phyloP scores from a whole-genome alignment of 2,329 filamentous ascomycete species.

The Colletotrichum neosansevieriae region DNA sequence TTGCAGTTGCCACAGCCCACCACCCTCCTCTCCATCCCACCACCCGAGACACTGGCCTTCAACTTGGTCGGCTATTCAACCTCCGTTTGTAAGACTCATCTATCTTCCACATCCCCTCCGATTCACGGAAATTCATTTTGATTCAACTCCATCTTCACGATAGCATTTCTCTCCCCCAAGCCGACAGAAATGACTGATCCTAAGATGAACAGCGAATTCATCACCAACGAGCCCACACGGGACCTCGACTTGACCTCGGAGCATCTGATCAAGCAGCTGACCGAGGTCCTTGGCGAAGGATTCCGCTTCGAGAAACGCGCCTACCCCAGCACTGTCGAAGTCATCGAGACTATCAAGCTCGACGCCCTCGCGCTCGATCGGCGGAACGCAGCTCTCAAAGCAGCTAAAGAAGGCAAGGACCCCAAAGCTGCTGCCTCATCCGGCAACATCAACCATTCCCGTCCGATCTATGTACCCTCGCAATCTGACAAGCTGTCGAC shows the following conservation, averaged over 20 bases:
- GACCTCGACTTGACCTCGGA: neutral
- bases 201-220: neutral
- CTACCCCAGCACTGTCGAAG: slow-evolving; percentile 4
- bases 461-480: slow-evolving; percentile 21
- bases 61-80: neutral
- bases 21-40: too few species aligned
- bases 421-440: neutral
- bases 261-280: slow-evolving; percentile 9
- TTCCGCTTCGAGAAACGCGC: slow-evolving; percentile 19
- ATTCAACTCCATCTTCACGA: too few species aligned
- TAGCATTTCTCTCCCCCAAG: neutral
- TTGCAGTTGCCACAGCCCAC: too few species aligned
- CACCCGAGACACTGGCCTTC: too few species aligned
- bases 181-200: neutral
- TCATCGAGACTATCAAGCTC: slow-evolving; percentile 1
- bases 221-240: neutral
- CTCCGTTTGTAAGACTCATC: neutral
- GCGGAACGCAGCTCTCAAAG: slow-evolving; percentile 19
- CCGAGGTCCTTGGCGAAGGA: neutral
- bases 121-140: neutral
- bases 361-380: slow-evolving; percentile 29
- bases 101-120: neutral
- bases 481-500: slow-evolving; percentile 22
- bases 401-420: slow-evolving; percentile 12
- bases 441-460: neutral